A percentile compares a stretch with the other conserved stretches of the same genome.
Conservation (phyloP, 1,284 basidiomycete species). For the Sporisorium reilianum region DNA sequence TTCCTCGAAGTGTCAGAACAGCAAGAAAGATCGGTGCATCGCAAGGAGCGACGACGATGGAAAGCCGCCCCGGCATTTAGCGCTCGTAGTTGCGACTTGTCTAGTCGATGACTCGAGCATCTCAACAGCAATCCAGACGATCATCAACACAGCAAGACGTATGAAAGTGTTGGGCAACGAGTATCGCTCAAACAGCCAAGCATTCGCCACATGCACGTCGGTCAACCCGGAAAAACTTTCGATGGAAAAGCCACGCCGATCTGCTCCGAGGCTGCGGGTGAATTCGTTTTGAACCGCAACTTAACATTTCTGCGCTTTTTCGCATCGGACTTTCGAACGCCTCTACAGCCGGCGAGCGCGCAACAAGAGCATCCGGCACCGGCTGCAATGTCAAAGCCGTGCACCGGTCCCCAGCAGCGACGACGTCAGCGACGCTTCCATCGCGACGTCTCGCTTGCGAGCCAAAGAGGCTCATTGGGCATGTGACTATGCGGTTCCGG, state of each 20-base stretch:
- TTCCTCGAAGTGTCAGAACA: too few species aligned
- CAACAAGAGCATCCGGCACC: conserved; percentile 1
- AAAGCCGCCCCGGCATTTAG: too few species aligned
- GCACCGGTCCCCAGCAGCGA: not conserved
- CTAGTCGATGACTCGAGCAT: not conserved
- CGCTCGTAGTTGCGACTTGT: not conserved
- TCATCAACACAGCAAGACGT: too few species aligned
- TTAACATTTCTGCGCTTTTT: not conserved
- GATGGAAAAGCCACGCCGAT: conserved; percentile 3
- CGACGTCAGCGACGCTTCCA: not conserved
- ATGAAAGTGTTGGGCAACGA: too few species aligned
- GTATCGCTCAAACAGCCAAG: too few species aligned
- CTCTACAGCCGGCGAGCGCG: not conserved
- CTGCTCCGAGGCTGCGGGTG: conserved; percentile 3
- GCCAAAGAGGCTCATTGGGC: too few species aligned
- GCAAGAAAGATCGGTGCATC: too few species aligned
- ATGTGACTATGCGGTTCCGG: not conserved
- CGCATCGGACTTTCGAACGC: not conserved
- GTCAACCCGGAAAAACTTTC: conserved; percentile 17
- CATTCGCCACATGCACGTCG: too few species aligned
- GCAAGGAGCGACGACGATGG: too few species aligned
- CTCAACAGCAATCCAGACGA: not conserved
- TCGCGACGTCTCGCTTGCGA: not conserved
- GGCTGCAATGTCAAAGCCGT: not conserved
- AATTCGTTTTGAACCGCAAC: not conserved